A percentile compares a stretch with the other conserved stretches of the same genome.
Conservation (phyloP, 2,329 filamentous ascomycete species). For the Fusarium acutatum region DNA sequence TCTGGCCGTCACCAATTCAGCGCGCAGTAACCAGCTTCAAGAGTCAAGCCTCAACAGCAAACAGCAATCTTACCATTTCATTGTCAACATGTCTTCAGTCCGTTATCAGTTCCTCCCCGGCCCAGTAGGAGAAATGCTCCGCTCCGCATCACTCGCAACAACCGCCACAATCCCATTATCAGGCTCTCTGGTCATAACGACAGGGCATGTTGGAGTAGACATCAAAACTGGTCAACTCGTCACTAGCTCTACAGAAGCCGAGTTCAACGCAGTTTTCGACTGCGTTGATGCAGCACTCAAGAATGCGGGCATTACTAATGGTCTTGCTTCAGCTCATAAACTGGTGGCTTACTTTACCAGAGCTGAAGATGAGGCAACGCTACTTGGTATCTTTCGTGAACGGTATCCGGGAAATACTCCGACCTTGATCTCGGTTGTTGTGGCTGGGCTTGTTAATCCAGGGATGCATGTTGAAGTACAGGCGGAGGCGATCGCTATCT, state of each 20-base stretch:
- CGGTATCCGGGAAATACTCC: neutral
- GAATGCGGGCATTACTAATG: fast-evolving
- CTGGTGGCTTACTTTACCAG: neutral
- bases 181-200: neutral
- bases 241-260: neutral
- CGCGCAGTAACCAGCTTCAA: neutral
- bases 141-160: neutral
- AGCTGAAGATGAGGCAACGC: neutral
- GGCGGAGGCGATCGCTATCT: neutral
- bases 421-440: neutral
- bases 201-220: neutral
- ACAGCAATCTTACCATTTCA: neutral
- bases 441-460: neutral
- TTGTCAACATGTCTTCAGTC: neutral
- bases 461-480: neutral
- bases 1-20: neutral
- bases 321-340: neutral
- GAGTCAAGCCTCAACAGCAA: neutral
- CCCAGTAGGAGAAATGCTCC: neutral
- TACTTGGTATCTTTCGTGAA: neutral
- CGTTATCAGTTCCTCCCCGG: neutral
- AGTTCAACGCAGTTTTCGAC: neutral
- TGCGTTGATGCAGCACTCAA: neutral
- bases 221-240: neutral
- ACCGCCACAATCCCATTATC: neutral